These are phyloP conservation scores for Pezicula carpinea DNA, from an alignment of 2,329 filamentous ascomycete genomes.

Conservation along the genomic window DNA sequence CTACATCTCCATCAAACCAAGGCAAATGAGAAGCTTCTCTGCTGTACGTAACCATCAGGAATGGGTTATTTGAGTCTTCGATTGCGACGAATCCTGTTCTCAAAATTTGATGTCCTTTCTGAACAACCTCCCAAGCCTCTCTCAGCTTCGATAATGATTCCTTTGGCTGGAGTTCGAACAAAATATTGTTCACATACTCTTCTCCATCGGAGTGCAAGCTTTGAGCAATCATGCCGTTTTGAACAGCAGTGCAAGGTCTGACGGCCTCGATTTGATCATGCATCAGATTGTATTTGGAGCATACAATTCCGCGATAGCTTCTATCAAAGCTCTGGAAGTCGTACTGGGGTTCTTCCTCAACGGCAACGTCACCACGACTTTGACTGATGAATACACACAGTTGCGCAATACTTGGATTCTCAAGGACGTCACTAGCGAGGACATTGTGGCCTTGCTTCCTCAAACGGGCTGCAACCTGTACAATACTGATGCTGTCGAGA, in stretches of 20 bases:
- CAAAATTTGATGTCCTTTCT: slow-evolving; percentile 62
- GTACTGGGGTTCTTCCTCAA: slow-evolving; percentile 24
- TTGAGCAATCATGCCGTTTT: slow-evolving; percentile 74
- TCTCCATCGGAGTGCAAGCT: slow-evolving; percentile 62
- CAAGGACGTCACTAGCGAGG: slow-evolving; percentile 70
- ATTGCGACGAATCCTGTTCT: slow-evolving; percentile 68
- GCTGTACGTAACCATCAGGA: slow-evolving; percentile 68
- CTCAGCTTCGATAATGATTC: slow-evolving; percentile 39
- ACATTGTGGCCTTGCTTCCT: slow-evolving; percentile 53
- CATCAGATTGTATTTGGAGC: slow-evolving; percentile 14
- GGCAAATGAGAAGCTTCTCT: slow-evolving; percentile 31
- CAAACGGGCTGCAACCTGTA: slow-evolving; percentile 68
- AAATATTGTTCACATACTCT: slow-evolving; percentile 73
- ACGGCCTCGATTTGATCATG: slow-evolving; percentile 46
- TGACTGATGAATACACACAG: slow-evolving; percentile 16
- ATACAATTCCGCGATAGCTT: slow-evolving; percentile 31
- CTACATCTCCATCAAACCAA: slow-evolving; percentile 29
- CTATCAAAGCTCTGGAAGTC: slow-evolving; percentile 48
- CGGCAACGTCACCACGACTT: not conserved
- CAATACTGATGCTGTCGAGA: slow-evolving; percentile 83
- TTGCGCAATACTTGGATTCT: slow-evolving; percentile 44
- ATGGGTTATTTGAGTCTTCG: slow-evolving; percentile 55
- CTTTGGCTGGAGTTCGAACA: slow-evolving; percentile 42
- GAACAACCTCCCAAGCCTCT: slow-evolving; percentile 55
- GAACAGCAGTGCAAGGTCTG: slow-evolving; percentile 74